These are phyloP conservation scores for Aquanectria penicillioides DNA, from an alignment of 2,329 filamentous ascomycete species.

Conservation along the genomic window DNA sequence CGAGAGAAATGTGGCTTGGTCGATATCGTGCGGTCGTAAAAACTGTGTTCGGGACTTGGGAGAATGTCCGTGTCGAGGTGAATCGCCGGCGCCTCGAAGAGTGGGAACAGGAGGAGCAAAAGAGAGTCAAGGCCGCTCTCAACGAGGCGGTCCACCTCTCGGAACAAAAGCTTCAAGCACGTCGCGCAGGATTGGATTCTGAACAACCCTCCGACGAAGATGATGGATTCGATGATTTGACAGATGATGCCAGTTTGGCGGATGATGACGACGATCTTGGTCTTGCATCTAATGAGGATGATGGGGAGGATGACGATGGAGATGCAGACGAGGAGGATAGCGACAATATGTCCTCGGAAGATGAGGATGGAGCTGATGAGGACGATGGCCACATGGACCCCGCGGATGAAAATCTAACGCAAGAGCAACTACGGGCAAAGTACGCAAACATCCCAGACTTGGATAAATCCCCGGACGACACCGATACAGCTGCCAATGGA, in stretches of 20 bases:
- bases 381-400: slow-evolving; percentile 63
- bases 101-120: slow-evolving; percentile 74
- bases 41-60: slow-evolving; percentile 67
- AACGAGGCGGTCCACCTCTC: slow-evolving; percentile 79
- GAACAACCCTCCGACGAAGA: slow-evolving; percentile 59
- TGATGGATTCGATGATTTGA: slow-evolving; percentile 57
- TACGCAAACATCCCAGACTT: slow-evolving; percentile 72
- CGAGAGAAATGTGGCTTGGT: slow-evolving; percentile 71
- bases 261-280: slow-evolving; percentile 48
- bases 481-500: slow-evolving; percentile 34
- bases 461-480: slow-evolving; percentile 43
- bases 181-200: slow-evolving; percentile 64
- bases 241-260: slow-evolving; percentile 54
- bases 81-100: slow-evolving; percentile 68
- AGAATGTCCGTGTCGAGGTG: slow-evolving; percentile 70
- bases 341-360: slow-evolving; percentile 69
- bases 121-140: slow-evolving; percentile 72
- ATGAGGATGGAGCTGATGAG: slow-evolving; percentile 71
- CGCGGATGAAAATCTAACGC: slow-evolving; percentile 73
- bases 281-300: slow-evolving; percentile 50
- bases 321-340: slow-evolving; percentile 55
- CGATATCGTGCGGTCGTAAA: slow-evolving; percentile 78
- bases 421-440: slow-evolving; percentile 75
- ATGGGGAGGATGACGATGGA: slow-evolving; percentile 52
- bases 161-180: slow-evolving; percentile 73